A percentile compares a stretch with the other conserved stretches of the same genome.
Conservation (phyloP, 148 eudicot species). For the Heliosperma pusillum region DNA sequence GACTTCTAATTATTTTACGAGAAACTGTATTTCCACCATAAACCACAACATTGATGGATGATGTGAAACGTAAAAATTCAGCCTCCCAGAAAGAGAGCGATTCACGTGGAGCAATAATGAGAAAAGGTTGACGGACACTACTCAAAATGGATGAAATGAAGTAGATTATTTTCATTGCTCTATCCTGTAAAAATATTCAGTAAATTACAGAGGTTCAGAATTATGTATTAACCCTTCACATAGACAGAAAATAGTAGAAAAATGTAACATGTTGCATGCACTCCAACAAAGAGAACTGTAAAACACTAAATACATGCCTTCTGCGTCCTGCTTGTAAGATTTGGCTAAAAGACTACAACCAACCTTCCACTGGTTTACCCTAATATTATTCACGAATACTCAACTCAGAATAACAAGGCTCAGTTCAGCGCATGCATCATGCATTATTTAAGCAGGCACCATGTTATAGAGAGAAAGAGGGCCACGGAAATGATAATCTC, state of each 20-base stretch:
- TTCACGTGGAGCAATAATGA: constrained; percentile 41
- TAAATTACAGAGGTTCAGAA: constrained; percentile 12
- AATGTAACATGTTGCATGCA: neutral
- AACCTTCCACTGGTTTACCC: neutral
- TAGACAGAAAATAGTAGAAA: constrained; percentile 1
- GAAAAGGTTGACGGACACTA: constrained; percentile 46
- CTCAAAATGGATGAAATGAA: constrained; percentile 44
- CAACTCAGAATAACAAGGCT: neutral
- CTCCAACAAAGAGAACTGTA: neutral
- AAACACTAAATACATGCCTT: neutral
- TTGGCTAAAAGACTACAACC: neutral
- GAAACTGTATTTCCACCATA: constrained; percentile 51
- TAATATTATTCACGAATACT: neutral
- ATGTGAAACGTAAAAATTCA: constrained; percentile 49
- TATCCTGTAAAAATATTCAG: constrained; percentile 48
- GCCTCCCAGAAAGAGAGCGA: constrained; percentile 54
- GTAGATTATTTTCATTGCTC: constrained; percentile 33
- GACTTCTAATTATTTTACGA: constrained; percentile 43
- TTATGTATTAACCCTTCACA: neutral
- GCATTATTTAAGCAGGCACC: neutral
- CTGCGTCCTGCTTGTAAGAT: neutral
- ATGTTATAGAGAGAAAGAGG: neutral
- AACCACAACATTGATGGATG: constrained; percentile 48
- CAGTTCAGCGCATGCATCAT: neutral
- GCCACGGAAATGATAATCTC: neutral